Evolutionary conservation across 768 basidiomycete species (phyloP).

Genomic region (Ephemerocybe angulata): DNA sequence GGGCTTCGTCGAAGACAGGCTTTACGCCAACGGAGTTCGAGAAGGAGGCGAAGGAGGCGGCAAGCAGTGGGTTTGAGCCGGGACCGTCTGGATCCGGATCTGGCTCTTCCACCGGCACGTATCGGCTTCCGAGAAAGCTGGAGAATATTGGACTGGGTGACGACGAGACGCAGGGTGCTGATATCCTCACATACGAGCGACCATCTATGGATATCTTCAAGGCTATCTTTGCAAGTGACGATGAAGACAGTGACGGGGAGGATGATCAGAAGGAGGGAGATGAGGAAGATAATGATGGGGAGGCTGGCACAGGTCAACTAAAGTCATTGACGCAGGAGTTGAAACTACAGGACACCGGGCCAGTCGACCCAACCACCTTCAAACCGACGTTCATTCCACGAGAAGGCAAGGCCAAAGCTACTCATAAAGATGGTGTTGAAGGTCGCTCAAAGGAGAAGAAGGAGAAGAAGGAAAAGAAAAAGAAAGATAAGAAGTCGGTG

Average conservation of each 20-base stretch:
- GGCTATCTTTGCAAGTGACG: slow-evolving; percentile 95
- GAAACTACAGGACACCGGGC: slow-evolving; percentile 20
- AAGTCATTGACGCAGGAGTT: slow-evolving; percentile 22
- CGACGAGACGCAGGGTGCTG: slow-evolving; percentile 83
- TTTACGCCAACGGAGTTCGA: slow-evolving; percentile 12
- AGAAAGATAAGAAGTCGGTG: slow-evolving; percentile 41
- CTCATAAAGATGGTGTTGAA: slow-evolving; percentile 28
- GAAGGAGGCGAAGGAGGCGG: slow-evolving; percentile 14
- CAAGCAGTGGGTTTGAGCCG: slow-evolving; percentile 3
- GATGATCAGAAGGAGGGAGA: slow-evolving; percentile 32
- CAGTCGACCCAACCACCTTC: slow-evolving; percentile 66
- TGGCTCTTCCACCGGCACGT: not conserved
- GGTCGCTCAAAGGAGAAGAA: slow-evolving; percentile 45
- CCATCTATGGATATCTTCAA: slow-evolving; percentile 94
- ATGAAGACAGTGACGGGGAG: slow-evolving; percentile 81
- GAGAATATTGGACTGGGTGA: slow-evolving; percentile 88
- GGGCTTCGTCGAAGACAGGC: slow-evolving; percentile 15
- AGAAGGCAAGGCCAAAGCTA: slow-evolving; percentile 40
- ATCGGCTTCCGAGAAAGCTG: slow-evolving; percentile 50
- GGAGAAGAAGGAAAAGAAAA: slow-evolving; percentile 46
- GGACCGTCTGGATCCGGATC: not conserved
- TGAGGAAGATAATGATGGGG: slow-evolving; percentile 16
- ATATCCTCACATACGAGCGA: slow-evolving; percentile 83
- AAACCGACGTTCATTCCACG: slow-evolving; percentile 84
- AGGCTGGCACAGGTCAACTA: slow-evolving; percentile 14